Evolutionary conservation across 1,284 basidiomycete genomes (phyloP), one percentile per base, ranked within the genome.

Genomic region (Xanthoconium separans): DNA sequence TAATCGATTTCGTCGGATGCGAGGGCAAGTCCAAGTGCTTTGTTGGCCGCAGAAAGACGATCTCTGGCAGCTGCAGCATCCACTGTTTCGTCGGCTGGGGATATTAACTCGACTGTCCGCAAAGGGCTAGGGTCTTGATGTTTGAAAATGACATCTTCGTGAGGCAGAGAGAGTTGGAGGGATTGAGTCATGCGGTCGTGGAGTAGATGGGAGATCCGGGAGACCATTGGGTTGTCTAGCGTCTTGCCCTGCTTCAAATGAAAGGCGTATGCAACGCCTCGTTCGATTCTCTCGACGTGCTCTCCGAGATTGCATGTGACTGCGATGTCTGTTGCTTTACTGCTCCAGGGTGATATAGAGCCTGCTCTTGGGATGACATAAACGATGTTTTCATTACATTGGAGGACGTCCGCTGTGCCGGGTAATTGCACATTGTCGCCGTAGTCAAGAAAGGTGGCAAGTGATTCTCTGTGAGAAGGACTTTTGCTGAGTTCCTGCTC

Each of bases 181-280:
- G 81, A 72, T 71, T 98, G 95, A 0, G 95, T 99, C 97, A 99
- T 99, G 46, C 95, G 87, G 73, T 99, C 96, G 73, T 95, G 89
- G 36, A 97, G 80, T 48, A 89, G 76, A 61, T 87, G 82, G 1
- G 85, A 75, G 55, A 93, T 82, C 1, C 69, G 60, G 31, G 70
- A 62, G 24, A 91, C 56, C 33, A 80, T 71, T 2, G 72, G 61
- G 16, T 70, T 55, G 11, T 75, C 70, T 43, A 91, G 71, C 16
- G 60, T 60, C 30, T 72, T 58, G 9, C 74, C 72, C 30, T 73
- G 66, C 16, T 71, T 59, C 6, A 82, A 77, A n/a, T 73, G 74
- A 72, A 98, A 76, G 51, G 87, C 76, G 70, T 85, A 95, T 6
- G 83, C 84, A 18, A 87, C 71, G 4, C 95, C 94, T 24, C 95